Evolutionary conservation across 257 asterid genomes (phyloP), one percentile per base, ranked within the genome.

Genomic region (Fraxinus pennsylvanica): DNA sequence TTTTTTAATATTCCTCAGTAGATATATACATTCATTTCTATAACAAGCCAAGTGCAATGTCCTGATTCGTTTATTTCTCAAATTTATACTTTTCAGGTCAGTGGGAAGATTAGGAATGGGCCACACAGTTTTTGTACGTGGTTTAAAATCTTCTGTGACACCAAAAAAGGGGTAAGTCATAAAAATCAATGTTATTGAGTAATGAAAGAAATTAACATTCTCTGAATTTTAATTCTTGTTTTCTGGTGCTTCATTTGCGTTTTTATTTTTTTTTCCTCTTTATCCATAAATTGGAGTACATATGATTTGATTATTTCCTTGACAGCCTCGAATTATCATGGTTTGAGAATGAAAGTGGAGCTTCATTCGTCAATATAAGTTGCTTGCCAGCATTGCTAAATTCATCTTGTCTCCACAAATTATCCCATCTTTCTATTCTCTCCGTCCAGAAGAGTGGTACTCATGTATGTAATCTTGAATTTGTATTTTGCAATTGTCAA

Each of bases 351-450:
- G 89, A 82, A 59, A 66, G 38, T 47, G 96, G 96, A 76, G 81
- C 97, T 22, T 90, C 91, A 35, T 88, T 93, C 83, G 85, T 90
- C 82, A 90, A 95, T 68, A 81, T 91, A 88, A 93, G 97, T 74
- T 87, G 97, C 87, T 82, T 95, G 84, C 96, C 96, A 19, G 93
- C 96, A 39, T 75, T 95, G 74, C 88, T 93, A 71, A 95, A 87
- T 84, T 88, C 98, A 14, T 84, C 94, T 63, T 90, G 94, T 82
- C 97, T 95, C 73, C 98, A 95, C 83, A 88, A 79, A 74, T 67
- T 88, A 77, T 84, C 86, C 65, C 32, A 78, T 57, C 94, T 95
- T 81, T 87, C 93, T 76, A 85, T 86, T 79, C 87, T 95, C 50
- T 84, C 91, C 67, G 73, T 72, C 73, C 80, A 81, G 80, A 75